A percentile compares a stretch with the other conserved stretches of the same genome.
Conservation (phyloP, 2,329 filamentous ascomycete species). For the Verticillium dahliae region DNA sequence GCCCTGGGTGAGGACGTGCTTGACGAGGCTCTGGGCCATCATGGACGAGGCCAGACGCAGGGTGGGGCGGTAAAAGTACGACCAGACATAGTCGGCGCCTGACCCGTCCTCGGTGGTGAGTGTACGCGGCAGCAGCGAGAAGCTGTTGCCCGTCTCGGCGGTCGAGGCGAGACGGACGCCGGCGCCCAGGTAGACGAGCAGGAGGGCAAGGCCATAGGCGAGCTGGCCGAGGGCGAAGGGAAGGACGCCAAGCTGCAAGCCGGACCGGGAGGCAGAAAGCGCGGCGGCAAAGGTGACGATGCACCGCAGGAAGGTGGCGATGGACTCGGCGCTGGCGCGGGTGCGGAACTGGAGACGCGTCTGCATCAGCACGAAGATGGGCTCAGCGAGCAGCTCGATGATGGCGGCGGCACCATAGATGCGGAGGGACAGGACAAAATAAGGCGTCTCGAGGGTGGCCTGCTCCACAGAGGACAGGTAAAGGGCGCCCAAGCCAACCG, state of each 20-base stretch:
- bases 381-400: slow-evolving; percentile 78
- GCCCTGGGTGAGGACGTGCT: slow-evolving; percentile 90
- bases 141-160: slow-evolving; percentile 36
- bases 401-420: slow-evolving; percentile 52
- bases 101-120: slow-evolving; percentile 17
- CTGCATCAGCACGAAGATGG: slow-evolving; percentile 83
- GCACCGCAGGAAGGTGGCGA: slow-evolving; percentile 73
- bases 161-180: slow-evolving; percentile 48
- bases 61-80: slow-evolving; percentile 63
- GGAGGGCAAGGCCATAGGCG: slow-evolving; percentile 62
- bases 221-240: slow-evolving; percentile 88
- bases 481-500: slow-evolving; percentile 56
- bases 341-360: slow-evolving; percentile 73
- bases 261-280: slow-evolving; percentile 49
- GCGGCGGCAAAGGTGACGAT: slow-evolving; percentile 65
- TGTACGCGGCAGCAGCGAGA: slow-evolving; percentile 57
- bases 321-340: slow-evolving; percentile 76
- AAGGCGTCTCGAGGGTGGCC: slow-evolving; percentile 50
- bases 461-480: slow-evolving; percentile 53
- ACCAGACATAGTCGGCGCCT: slow-evolving; percentile 37
- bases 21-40: slow-evolving; percentile 81
- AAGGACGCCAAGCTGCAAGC: slow-evolving; percentile 62
- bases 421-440: slow-evolving; percentile 48
- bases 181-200: slow-evolving; percentile 62
- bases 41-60: slow-evolving; percentile 72